Base-by-base conservation (phyloP, 192 early-diverging fungal genomes). In the Coemansia sp. region DNA sequence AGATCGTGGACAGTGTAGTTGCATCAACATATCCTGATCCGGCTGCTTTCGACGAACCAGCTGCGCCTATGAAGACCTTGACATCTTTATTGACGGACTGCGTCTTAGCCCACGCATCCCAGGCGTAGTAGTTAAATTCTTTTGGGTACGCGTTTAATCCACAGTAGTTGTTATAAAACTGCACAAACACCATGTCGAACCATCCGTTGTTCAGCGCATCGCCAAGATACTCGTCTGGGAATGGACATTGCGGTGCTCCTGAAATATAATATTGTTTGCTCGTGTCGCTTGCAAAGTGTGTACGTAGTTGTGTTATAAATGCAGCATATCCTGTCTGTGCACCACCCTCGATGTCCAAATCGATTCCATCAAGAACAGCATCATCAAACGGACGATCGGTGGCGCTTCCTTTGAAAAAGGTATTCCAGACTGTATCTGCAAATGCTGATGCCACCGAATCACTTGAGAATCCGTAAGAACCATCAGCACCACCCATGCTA, bases 81-180 rank as follows among this genome's bases (percentile, higher is more conserved):
- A 88, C 87, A 33, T 88, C 57, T 42, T 83, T 83, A 67, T 88
- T 88, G 32, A 57, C 49, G 1, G 87, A 78, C 38, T 83, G 68
- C 14, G 81, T 67, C 13, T 73, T 85, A 22, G 87, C 85, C 87
- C 87, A 88, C 22, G 67, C 68, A 62, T 86, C 85, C 87, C 87
- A 88, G 9, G 73, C 63, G 14, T 82, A 73, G 63, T 81, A 87
- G 65, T 85, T 88, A 73, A 85, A 84, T 23, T 65, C 63, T 57
- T 71, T 86, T n/a, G 69, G 73, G 29, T 82, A 68, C 13, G 84
- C 73, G 17, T 83, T 79, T 25, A 52, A 52, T 29, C 49, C 49
- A 60, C 87, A 89, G 23, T 73, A 83, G 74, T 89, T 89, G 67
- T 89, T 89, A 70, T 88, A 89, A 67, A 87, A 88, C 50, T 89